These are phyloP conservation scores for Laburnicola sp. DNA, from an alignment of 2,329 filamentous ascomycete genomes.

Conservation along the genomic window DNA sequence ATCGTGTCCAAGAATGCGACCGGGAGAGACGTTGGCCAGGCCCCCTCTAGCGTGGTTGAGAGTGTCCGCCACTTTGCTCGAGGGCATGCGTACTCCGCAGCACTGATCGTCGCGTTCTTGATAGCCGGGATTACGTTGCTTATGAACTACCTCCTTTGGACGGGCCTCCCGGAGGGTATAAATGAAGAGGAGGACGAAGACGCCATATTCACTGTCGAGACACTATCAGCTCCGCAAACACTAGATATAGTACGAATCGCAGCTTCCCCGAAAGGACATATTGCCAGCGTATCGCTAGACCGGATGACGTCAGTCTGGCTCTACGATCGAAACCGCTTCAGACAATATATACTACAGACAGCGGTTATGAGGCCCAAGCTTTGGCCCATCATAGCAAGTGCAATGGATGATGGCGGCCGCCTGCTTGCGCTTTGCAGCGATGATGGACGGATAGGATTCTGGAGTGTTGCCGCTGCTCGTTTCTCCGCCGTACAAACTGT, in stretches of 20 bases:
- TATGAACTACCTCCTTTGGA: conserved; percentile 74
- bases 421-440: conserved; percentile 69
- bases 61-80: conserved; percentile 53
- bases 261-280: conserved; percentile 64
- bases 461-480: conserved; percentile 61
- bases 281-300: conserved; percentile 73
- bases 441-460: conserved; percentile 62
- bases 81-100: conserved; percentile 70
- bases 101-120: conserved; percentile 64
- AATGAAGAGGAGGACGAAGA: conserved; percentile 54
- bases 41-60: conserved; percentile 56
- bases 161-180: conserved; percentile 55
- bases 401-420: conserved; percentile 65
- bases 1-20: conserved; percentile 72
- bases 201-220: conserved; percentile 62
- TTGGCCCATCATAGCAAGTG: conserved; percentile 60
- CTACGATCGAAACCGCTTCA: conserved; percentile 34
- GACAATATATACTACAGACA: conserved; percentile 36
- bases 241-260: conserved; percentile 70
- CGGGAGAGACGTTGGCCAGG: conserved; percentile 59
- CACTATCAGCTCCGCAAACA: conserved; percentile 64
- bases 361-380: conserved; percentile 40
- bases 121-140: conserved; percentile 68
- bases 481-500: conserved; percentile 60
- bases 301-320: conserved; percentile 67